phyloP scores from a whole-genome alignment of 805 yeast species.

The Barnettozyma sp. region DNA sequence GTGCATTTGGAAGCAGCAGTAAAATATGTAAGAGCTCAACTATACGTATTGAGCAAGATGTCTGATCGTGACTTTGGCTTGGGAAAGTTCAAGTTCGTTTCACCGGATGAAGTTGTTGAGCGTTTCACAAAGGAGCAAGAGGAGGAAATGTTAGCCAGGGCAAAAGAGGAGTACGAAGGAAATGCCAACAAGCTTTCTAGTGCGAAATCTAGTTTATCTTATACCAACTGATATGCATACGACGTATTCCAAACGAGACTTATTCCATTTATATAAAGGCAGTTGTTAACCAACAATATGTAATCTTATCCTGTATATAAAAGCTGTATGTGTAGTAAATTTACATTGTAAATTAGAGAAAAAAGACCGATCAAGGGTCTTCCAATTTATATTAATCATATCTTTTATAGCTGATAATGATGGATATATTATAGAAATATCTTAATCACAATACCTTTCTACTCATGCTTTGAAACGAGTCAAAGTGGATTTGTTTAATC shows the following conservation, averaged over 20 bases:
- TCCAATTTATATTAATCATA: no score
- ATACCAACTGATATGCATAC: slow-evolving; percentile 43
- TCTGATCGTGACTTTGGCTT: slow-evolving; percentile 90
- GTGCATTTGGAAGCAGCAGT: slow-evolving; percentile 81
- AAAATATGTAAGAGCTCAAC: slow-evolving; percentile 84
- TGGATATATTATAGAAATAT: no score
- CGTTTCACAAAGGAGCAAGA: slow-evolving; percentile 65
- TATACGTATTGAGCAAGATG: slow-evolving; percentile 79
- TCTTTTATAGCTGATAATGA: no score
- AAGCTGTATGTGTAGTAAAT: no score
- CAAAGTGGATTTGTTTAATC: slow-evolving; percentile 33
- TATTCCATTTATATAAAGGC: no score
- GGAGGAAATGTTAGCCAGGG: slow-evolving; percentile 41
- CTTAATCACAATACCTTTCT: not conserved
- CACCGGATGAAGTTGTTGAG: slow-evolving; percentile 72
- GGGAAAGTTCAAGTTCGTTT: slow-evolving; percentile 79
- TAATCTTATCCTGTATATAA: no score
- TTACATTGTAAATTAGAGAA: not conserved
- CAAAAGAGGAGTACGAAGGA: slow-evolving; percentile 40
- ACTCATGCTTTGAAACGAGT: not conserved
- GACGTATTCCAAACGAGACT: no score
- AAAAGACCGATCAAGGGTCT: no score
- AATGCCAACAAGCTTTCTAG: slow-evolving; percentile 49
- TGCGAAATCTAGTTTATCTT: slow-evolving; percentile 43
- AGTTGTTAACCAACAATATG: no score